phyloP scores from a whole-genome alignment of 106 monocot genomes.

The Amphibolis antarctica region DNA sequence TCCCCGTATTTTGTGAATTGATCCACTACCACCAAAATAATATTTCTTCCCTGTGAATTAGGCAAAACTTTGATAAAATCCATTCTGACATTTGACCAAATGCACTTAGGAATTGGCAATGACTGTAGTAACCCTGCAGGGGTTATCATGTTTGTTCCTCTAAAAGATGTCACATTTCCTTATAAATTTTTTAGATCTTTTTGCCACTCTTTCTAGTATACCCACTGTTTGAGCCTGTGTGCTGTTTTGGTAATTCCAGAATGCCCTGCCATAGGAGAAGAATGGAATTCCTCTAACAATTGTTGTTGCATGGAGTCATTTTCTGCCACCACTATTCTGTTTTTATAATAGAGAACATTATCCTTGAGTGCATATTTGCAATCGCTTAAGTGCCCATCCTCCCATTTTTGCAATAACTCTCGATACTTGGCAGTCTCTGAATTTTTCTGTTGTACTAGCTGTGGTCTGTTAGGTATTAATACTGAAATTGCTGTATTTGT shows the following conservation, averaged over 20 bases:
- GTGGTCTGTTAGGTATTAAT: no score
- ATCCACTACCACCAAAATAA: conserved; percentile 6
- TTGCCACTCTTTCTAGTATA: not conserved
- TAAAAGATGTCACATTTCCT: not conserved
- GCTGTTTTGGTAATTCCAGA: not conserved
- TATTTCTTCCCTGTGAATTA: not conserved
- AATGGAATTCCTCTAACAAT: not conserved
- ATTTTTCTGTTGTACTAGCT: no score
- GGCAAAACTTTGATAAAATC: conserved; percentile 6
- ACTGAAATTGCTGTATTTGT: no score
- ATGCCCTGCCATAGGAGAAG: not conserved
- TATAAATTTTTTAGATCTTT: not conserved
- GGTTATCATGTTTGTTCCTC: not conserved
- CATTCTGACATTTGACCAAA: not conserved
- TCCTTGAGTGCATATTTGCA: not conserved
- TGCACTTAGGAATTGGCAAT: not conserved
- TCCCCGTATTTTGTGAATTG: not conserved
- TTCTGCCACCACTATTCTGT: not conserved
- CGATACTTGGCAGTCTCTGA: no score
- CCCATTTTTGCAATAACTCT: no score
- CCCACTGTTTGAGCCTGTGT: not conserved
- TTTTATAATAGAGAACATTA: not conserved
- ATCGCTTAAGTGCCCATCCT: no score
- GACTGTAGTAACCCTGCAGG: not conserved
- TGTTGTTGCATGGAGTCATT: not conserved